These are phyloP conservation scores for Mycena epipterygia DNA, from an alignment of 768 basidiomycete species.

Conservation along the genomic window DNA sequence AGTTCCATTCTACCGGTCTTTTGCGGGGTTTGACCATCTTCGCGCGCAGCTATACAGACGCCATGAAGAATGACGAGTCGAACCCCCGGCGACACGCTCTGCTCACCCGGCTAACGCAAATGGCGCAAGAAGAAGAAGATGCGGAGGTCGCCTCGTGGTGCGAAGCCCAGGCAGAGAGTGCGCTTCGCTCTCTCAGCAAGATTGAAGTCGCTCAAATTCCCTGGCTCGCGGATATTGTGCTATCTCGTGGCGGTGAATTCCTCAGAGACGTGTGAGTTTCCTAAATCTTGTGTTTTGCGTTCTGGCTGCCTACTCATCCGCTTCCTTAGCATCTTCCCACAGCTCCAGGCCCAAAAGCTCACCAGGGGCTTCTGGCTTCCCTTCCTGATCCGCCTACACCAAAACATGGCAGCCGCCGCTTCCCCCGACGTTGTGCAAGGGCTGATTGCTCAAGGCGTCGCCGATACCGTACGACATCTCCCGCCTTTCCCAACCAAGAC, in stretches of 20 bases:
- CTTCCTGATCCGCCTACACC: conserved; percentile 14
- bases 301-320: not conserved
- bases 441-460: conserved; percentile 19
- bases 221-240: conserved; percentile 30
- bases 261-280: conserved; percentile 25
- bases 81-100: conserved; percentile 25
- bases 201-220: conserved; percentile 30
- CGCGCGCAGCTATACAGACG: conserved; percentile 11
- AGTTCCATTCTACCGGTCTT: not conserved
- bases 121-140: conserved; percentile 29
- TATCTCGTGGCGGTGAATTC: conserved; percentile 28
- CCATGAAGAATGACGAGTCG: conserved; percentile 26
- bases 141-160: conserved; percentile 31
- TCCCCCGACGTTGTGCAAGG: conserved; percentile 1
- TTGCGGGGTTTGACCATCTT: not conserved
- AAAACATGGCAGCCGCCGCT: not conserved
- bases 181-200: conserved; percentile 25
- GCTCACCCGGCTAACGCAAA: conserved; percentile 25
- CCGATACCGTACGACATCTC: conserved; percentile 21
- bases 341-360: conserved; percentile 20
- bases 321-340: conserved; percentile 26
- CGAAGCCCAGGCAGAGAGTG: conserved; percentile 13
- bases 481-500: conserved; percentile 27
- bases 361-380: conserved; percentile 26
- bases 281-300: not conserved